These are phyloP conservation scores for Eucalyptus polyanthemos DNA, from an alignment of 345 rosid species.

Conservation along the genomic window DNA sequence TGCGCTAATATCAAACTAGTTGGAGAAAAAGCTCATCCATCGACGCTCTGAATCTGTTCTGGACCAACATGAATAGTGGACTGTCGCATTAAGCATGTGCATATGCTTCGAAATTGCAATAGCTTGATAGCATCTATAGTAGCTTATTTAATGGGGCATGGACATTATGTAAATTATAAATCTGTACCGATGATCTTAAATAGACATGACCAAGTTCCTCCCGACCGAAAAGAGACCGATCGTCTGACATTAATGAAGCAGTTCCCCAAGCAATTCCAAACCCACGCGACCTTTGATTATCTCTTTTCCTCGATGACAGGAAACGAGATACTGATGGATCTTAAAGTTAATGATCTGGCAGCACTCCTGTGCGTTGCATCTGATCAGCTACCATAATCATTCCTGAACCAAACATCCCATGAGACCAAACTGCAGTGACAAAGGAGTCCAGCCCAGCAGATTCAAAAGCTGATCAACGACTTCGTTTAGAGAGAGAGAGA, in stretches of 20 bases:
- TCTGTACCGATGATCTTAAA: background rate
- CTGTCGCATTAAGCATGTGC: background rate
- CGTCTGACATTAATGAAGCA: background rate
- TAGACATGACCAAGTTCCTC: background rate
- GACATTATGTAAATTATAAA: background rate
- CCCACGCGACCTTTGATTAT: background rate
- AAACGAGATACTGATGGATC: background rate
- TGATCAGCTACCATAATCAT: background rate
- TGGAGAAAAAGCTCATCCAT: background rate
- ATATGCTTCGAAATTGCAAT: background rate
- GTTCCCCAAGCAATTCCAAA: background rate
- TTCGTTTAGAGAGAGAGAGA: background rate
- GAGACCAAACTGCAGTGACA: background rate
- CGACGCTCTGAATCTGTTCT: background rate
- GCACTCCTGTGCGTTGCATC: background rate
- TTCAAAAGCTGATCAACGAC: background rate
- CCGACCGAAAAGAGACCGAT: background rate
- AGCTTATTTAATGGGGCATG: background rate
- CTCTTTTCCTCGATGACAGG: background rate
- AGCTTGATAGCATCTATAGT: background rate
- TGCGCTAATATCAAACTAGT: background rate
- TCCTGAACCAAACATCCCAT: background rate
- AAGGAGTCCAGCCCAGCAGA: background rate
- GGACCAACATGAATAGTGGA: background rate
- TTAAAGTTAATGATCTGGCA: background rate